Base-by-base conservation (phyloP, 169 alveolate genomes). In the Eimeria acervulina region DNA sequence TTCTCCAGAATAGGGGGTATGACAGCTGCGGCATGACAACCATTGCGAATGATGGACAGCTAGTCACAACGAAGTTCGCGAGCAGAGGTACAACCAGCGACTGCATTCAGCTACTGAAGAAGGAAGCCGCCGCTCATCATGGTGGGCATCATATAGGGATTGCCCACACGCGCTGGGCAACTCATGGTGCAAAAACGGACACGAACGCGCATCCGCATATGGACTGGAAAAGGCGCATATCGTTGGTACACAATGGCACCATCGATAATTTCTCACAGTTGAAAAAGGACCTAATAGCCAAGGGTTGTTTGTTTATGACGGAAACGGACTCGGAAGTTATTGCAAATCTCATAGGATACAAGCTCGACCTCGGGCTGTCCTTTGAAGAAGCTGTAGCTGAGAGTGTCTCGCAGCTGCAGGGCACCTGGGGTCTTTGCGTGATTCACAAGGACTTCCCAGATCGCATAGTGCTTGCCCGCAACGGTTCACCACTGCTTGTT, bases 141-240 rank as follows among this genome's bases (percentile, higher is more conserved):
- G 78, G 80, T 21, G 95, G 95, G 26, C 93, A 90, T 59, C 96
- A 85, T 89, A 97, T 98, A 12, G 99, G 99, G 26, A 99, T 99
- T 59, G 99, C 99, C 17, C 99, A 99, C 96, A 99, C 99, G 47
- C 97, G 99, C 63, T 99, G 99, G 99, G 99, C 99, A 0, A 99
- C 99, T 0, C 99, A 99, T 97, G 99, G 99, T 31, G 98, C 99
- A 10, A 99, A 98, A 89, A 99, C 99, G 4, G 99, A 99, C 93
- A 97, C 96, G 47, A 99, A 99, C 96, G 99, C 99, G 42, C 99
- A 99, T 97, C 99, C 99, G 31, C 99, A 99, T 97, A 97, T 96
- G 78, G 99, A 99, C 96, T 96, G 97, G 70, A 96, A 97, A 74
- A 97, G 97, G 52, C 97, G 99, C 90, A 95, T 99, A 6, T 98